Base-by-base conservation (phyloP, 495 filamentous ascomycete species). In the Penicillium subrubescens region DNA sequence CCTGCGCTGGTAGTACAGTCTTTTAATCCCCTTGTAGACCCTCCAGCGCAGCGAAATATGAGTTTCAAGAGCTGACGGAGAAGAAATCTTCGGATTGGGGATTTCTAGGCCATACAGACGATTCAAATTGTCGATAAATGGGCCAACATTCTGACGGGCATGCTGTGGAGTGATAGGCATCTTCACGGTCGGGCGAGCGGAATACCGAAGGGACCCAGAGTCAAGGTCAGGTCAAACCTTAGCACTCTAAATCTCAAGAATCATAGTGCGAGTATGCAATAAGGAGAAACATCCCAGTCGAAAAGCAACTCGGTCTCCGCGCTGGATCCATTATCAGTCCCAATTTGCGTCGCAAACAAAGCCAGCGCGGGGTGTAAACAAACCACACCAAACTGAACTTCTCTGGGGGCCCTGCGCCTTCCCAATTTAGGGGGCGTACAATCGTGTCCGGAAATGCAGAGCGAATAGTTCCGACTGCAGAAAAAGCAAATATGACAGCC, bases 61-160 rank as follows among this genome's bases (percentile, higher is more conserved):
- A 10, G 62, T 51, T 8, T 29, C 6, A 0, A 25, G 21, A 0
- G 41, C 33, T 2, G 64, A 60, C 1, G 73, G 72, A 0, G 73
- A 76, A 35, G 58, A 69, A 17, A 66, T 37, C 0, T 52, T 60
- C 0, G 72, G 69, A 44, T 68, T 70, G 0, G 69, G 67, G 14
- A 78, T 68, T 11, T 74, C 65, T 1, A 78, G 65, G 0, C 43
- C 61, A 41, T 65, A 78, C 44, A 66, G 27, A 0, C 67, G 59
- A 61, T 78, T 78, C 50, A 78, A 62, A 3, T 29, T 21, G 35
- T 71, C 63, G 43, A 74, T 64, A 29, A 71, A 39, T 0, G 29
- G 41, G 33, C 7, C 48, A 43, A 39, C 71, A 61, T 35, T 68
- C 61, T 57, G 61, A n/a, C 53, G 69, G 25, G 65, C 39, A 50